Evolutionary conservation across 257 asterid genomes (phyloP).

Genomic region (Plantago ovata): DNA sequence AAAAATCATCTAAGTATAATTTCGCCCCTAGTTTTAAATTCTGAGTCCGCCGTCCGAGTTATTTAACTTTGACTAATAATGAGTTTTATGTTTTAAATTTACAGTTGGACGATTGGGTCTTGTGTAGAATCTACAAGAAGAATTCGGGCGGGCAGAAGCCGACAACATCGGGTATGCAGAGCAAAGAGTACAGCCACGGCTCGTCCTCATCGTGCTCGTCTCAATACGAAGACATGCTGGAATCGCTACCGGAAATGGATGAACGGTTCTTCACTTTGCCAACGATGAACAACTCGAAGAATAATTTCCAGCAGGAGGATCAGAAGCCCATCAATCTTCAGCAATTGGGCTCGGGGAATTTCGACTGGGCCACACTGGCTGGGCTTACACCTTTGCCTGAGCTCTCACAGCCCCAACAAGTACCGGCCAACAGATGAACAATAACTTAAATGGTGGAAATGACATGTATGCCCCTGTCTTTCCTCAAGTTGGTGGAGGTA

Average conservation of each 20-base stretch:
- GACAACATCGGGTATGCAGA: constrained; percentile 21
- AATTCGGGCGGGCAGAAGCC: constrained; percentile 37
- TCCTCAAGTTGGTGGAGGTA: constrained; percentile 8
- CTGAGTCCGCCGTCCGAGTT: no score
- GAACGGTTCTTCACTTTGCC: constrained; percentile 41
- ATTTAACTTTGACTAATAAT: background rate
- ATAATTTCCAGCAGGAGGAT: constrained; percentile 41
- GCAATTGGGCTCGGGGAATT: constrained; percentile 48
- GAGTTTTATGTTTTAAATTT: background rate
- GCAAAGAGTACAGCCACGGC: constrained; percentile 55
- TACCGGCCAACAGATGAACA: constrained; percentile 17
- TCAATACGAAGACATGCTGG: constrained; percentile 65
- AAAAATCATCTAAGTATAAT: no score
- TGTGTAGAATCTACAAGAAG: constrained; percentile 81
- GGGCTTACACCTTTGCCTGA: constrained; percentile 42
- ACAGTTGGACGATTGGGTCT: constrained; percentile 81
- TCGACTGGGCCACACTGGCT: constrained; percentile 77
- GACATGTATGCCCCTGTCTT: constrained; percentile 28
- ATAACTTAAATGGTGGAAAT: constrained; percentile 17
- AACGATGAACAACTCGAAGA: constrained; percentile 34
- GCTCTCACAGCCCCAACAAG: constrained; percentile 23
- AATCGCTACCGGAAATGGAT: constrained; percentile 57
- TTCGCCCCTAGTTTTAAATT: no score
- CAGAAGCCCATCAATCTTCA: constrained; percentile 41
- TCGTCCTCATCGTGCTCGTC: constrained; percentile 58